phyloP scores from a whole-genome alignment of 805 yeast species.

The Kazachstania psychrophila region DNA sequence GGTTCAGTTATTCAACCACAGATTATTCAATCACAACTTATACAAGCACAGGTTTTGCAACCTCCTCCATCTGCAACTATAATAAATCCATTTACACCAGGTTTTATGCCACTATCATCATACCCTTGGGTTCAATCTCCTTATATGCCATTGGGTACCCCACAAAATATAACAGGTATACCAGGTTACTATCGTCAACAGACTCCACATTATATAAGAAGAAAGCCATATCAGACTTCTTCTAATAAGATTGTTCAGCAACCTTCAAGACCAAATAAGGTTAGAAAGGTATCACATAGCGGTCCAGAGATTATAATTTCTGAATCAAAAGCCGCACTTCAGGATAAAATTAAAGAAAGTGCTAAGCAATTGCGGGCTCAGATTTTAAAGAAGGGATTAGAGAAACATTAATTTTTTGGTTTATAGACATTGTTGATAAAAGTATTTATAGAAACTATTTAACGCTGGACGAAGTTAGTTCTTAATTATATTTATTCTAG shows the following conservation, averaged over 20 bases:
- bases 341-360: constrained; percentile 5
- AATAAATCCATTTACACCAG: constrained; percentile 5
- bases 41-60: constrained; percentile 6
- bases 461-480: no score
- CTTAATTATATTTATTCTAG: constrained; percentile 1
- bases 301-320: not conserved
- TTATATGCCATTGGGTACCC: constrained; percentile 1
- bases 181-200: constrained; percentile 4
- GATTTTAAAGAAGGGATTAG: not conserved
- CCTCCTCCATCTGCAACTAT: constrained; percentile 3
- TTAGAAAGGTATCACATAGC: constrained; percentile 2
- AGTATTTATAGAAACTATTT: no score
- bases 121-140: constrained; percentile 10
- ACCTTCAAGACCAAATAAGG: constrained; percentile 1
- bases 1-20: constrained; percentile 6
- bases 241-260: not conserved
- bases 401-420: not conserved
- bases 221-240: constrained; percentile 5
- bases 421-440: not conserved
- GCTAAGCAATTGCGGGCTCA: constrained; percentile 6
- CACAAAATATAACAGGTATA: not conserved
- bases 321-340: not conserved
- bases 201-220: constrained; percentile 5
- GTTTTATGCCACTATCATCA: constrained; percentile 2
- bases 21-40: constrained; percentile 3